A percentile compares a stretch with the other conserved stretches of the same genome.
Conservation (phyloP, 208 protist species). For the Crithidia expoeki region DNA sequence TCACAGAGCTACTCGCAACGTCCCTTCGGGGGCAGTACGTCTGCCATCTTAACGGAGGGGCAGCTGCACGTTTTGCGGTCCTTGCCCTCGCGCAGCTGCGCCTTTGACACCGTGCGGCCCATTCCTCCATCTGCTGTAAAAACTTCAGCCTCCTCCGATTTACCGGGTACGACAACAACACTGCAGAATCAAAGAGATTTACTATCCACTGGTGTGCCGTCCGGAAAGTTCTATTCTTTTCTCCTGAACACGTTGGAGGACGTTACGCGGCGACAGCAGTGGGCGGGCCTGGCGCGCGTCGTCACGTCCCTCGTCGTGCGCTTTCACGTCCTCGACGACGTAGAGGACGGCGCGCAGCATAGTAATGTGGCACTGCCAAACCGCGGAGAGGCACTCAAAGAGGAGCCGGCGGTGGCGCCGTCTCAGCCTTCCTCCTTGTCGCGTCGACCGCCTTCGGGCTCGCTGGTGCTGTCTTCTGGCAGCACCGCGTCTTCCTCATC, state of each 20-base stretch:
- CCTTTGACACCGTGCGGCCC: conserved; percentile 24
- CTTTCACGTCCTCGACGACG: conserved; percentile 63
- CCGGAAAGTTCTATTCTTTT: conserved; percentile 35
- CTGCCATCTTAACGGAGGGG: conserved; percentile 17
- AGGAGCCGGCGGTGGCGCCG: not conserved
- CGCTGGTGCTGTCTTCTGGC: not conserved
- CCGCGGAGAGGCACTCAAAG: not conserved
- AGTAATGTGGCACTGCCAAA: not conserved
- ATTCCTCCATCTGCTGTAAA: not conserved
- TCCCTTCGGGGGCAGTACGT: not conserved
- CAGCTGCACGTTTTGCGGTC: conserved; percentile 30
- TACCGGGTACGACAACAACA: not conserved
- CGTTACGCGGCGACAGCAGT: conserved; percentile 48
- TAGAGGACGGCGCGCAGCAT: conserved; percentile 23
- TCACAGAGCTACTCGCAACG: not conserved
- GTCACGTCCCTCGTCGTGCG: conserved; percentile 72
- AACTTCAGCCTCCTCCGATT: not conserved
- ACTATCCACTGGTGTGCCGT: not conserved
- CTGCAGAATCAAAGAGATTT: not conserved
- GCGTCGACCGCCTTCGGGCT: not conserved
- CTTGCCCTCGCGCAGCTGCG: conserved; percentile 23
- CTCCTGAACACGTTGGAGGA: conserved; percentile 48
- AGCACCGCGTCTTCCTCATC: not conserved
- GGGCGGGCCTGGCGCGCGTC: conserved; percentile 65
- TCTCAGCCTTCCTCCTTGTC: not conserved